Evolutionary conservation across 345 rosid species (phyloP).

Genomic region (Corymbia maculata): DNA sequence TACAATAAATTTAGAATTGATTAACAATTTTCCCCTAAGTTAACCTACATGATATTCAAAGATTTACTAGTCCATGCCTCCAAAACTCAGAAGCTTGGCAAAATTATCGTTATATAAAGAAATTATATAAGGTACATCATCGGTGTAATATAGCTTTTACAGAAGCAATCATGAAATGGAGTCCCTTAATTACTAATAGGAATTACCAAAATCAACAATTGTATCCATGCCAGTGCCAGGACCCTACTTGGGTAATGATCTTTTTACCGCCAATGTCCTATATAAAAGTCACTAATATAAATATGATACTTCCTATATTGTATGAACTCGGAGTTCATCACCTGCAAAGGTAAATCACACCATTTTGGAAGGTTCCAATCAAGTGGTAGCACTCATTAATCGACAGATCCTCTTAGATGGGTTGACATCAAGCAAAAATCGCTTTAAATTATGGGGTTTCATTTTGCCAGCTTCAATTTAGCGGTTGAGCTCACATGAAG

Average conservation of each 20-base stretch:
- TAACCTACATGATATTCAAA: too few species aligned
- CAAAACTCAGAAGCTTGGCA: too few species aligned
- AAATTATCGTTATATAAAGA: too few species aligned
- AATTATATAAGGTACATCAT: neutral
- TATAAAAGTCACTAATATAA: neutral
- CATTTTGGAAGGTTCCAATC: neutral
- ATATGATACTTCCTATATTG: neutral
- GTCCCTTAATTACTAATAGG: neutral
- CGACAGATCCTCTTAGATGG: neutral
- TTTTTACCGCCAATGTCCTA: neutral
- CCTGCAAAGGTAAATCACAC: neutral
- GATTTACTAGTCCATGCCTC: too few species aligned
- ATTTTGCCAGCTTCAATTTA: neutral
- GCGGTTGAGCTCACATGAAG: neutral
- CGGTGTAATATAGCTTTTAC: neutral
- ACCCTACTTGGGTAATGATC: neutral
- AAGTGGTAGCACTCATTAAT: neutral
- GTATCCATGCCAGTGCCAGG: neutral
- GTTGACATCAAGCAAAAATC: neutral
- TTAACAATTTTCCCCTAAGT: too few species aligned
- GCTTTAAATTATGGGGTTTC: neutral
- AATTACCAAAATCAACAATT: neutral
- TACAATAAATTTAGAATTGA: too few species aligned
- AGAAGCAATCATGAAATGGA: neutral
- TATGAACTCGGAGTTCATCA: neutral